These are phyloP conservation scores for Plenodomus lindquistii DNA, from an alignment of 2,329 filamentous ascomycete species.

Conservation along the genomic window DNA sequence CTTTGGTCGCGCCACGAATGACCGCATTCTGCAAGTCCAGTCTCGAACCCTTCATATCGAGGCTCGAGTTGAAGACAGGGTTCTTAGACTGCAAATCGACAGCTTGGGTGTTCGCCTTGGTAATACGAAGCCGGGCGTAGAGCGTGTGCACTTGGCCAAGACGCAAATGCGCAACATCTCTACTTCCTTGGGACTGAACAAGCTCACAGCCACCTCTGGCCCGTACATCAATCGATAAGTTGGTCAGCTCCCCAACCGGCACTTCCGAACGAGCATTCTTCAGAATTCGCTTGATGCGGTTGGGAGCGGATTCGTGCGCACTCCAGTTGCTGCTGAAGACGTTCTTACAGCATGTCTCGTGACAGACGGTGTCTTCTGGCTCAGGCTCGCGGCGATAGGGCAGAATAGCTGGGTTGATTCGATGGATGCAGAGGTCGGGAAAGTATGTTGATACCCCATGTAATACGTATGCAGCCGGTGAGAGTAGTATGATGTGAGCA, in stretches of 20 bases:
- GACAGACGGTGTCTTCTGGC: constrained; percentile 16
- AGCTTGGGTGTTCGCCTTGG: constrained; percentile 13
- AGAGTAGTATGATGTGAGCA: constrained; percentile 34
- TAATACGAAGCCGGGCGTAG: constrained; percentile 25
- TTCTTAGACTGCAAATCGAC: constrained; percentile 22
- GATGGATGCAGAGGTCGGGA: constrained; percentile 29
- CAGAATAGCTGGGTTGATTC: constrained; percentile 31
- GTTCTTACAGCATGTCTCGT: constrained; percentile 28
- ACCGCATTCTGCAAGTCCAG: constrained; percentile 24
- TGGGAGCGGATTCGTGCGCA: constrained; percentile 26
- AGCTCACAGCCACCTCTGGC: constrained; percentile 32
- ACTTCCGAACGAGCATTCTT: constrained; percentile 27
- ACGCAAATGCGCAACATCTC: constrained; percentile 20
- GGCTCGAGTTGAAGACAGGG: constrained; percentile 25
- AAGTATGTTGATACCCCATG: constrained; percentile 26
- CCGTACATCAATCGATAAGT: constrained; percentile 26
- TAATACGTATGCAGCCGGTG: constrained; percentile 24
- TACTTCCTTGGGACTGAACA: constrained; percentile 18
- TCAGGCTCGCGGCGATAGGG: constrained; percentile 22
- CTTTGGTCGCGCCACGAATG: constrained; percentile 21
- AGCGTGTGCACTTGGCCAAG: constrained; percentile 34
- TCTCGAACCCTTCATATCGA: constrained; percentile 23
- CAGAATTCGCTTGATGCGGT: constrained; percentile 29
- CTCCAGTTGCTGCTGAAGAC: constrained; percentile 30
- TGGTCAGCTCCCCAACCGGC: constrained; percentile 25